Evolutionary conservation across 306 rosid species (phyloP).

Genomic region (Cercis canadensis): DNA sequence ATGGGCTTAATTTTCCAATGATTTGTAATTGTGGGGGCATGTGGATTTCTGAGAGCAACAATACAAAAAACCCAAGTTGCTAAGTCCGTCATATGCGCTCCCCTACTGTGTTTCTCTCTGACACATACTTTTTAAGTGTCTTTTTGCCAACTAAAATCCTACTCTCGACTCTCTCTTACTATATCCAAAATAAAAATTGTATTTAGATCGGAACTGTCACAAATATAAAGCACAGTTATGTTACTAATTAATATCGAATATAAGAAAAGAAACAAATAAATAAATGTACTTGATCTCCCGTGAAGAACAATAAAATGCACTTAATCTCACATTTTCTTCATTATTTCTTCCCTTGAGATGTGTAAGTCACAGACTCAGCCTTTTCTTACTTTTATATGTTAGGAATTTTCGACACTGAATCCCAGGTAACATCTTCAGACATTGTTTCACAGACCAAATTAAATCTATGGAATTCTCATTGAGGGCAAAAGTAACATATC

Average conservation of each 20-base stretch:
- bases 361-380: too few species aligned
- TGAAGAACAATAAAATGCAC: too few species aligned
- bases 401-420: not conserved
- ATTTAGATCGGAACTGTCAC: not conserved
- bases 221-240: too few species aligned
- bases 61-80: slow-evolving; percentile 24
- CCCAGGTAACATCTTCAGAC: not conserved
- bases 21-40: slow-evolving; percentile 24
- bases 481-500: too few species aligned
- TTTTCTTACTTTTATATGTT: not conserved
- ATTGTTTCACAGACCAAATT: not conserved
- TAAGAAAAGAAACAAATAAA: not conserved
- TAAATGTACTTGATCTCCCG: too few species aligned
- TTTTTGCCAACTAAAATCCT: not conserved
- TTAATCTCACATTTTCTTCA: too few species aligned
- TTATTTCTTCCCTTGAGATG: too few species aligned
- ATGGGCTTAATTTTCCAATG: not conserved
- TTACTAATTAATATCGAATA: not conserved
- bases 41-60: slow-evolving; percentile 38
- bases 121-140: not conserved
- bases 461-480: too few species aligned
- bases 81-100: slow-evolving; percentile 28
- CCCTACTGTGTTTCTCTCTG: slow-evolving; percentile 13
- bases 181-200: too few species aligned
- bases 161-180: too few species aligned